Evolutionary conservation across 331 rosid genomes (phyloP).

Genomic region (Pyracantha coccinea): DNA sequence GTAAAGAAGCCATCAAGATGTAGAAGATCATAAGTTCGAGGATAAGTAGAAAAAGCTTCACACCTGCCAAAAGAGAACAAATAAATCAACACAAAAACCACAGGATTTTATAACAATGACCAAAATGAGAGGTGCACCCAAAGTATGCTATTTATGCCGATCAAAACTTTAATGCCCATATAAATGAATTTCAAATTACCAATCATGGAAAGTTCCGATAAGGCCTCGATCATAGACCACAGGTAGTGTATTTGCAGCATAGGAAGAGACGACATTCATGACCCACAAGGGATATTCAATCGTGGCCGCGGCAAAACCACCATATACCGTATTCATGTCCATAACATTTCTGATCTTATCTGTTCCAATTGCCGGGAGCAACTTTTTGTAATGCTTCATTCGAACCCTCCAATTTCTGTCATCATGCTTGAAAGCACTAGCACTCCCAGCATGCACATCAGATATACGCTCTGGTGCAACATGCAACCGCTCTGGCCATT

Average conservation of each 20-base stretch:
- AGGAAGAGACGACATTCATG: conserved; percentile 95
- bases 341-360: conserved; percentile 78
- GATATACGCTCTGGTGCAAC: conserved; percentile 59
- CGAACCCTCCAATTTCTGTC: conserved; percentile 76
- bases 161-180: neutral
- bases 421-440: conserved; percentile 64
- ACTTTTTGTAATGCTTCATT: conserved; percentile 69
- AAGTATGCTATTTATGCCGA: neutral
- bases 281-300: conserved; percentile 89
- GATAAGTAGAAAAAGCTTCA: conserved; percentile 96
- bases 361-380: conserved; percentile 79
- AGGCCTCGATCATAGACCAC: conserved; percentile 90
- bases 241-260: conserved; percentile 65
- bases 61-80: conserved; percentile 56
- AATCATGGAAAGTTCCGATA: conserved; percentile 89
- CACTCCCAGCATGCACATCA: conserved; percentile 44
- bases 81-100: conserved; percentile 14
- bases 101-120: neutral
- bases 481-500: conserved; percentile 80
- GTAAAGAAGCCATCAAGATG: conserved; percentile 90
- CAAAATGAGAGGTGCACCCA: neutral
- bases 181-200: conserved; percentile 39
- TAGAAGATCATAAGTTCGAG: conserved; percentile 92
- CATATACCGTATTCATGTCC: conserved; percentile 91
- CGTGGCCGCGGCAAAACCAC: conserved; percentile 80